phyloP scores from a whole-genome alignment of 208 protist species.

The Trichomonas vaginalis region DNA sequence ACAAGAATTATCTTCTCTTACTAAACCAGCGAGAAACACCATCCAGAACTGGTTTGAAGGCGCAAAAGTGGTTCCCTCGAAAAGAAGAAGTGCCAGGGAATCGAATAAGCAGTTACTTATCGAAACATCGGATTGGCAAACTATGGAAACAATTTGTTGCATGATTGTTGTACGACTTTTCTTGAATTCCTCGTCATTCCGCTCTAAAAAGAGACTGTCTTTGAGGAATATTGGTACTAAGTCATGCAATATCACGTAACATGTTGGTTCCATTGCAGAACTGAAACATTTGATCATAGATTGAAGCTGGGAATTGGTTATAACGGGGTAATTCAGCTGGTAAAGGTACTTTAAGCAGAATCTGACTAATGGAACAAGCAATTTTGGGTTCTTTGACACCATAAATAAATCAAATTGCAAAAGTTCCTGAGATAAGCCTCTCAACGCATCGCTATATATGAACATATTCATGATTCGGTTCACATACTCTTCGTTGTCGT shows the following conservation, averaged over 20 bases:
- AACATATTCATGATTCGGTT: background rate
- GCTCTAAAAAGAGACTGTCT: background rate
- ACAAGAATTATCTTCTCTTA: background rate
- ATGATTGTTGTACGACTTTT: background rate
- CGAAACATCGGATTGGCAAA: background rate
- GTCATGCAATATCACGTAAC: background rate
- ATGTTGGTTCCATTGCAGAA: background rate
- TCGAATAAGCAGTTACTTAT: background rate
- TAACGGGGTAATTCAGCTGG: background rate
- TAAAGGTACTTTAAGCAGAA: background rate
- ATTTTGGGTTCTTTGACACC: background rate
- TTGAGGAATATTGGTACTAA: background rate
- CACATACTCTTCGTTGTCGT: background rate
- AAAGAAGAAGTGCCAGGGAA: background rate
- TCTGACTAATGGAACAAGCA: background rate
- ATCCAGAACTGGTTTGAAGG: background rate
- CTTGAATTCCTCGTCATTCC: background rate
- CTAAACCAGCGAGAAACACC: background rate
- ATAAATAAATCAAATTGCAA: background rate
- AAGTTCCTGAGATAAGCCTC: background rate
- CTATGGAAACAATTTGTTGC: background rate
- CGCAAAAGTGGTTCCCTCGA: background rate
- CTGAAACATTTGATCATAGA: background rate
- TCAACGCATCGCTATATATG: background rate
- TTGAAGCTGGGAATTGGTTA: background rate